phyloP scores from a whole-genome alignment of 2,329 filamentous ascomycete genomes.

The Escovopsis sp. region DNA sequence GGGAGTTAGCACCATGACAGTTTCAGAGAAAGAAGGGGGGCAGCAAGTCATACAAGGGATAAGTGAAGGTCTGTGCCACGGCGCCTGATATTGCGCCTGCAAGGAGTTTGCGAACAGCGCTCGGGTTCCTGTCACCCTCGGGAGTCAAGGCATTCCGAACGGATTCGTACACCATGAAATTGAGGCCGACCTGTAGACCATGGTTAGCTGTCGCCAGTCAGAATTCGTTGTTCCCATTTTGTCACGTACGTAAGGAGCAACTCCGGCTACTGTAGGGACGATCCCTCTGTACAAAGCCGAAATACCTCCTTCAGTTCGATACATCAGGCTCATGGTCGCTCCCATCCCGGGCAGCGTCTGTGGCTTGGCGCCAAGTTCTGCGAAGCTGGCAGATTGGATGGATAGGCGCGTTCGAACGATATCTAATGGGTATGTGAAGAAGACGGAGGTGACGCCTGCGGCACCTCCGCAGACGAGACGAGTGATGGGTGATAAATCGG shows the following conservation, averaged over 20 bases:
- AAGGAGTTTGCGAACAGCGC: constrained; percentile 61
- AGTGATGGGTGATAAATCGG: constrained; percentile 55
- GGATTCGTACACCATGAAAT: constrained; percentile 97
- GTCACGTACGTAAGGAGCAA: constrained; percentile 68
- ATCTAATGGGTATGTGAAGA: constrained; percentile 88
- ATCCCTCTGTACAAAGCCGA: constrained; percentile 86
- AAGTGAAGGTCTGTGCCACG: constrained; percentile 93
- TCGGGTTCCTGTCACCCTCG: constrained; percentile 75
- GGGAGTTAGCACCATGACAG: neutral
- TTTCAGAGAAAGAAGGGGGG: no score
- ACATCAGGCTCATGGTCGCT: constrained; percentile 67
- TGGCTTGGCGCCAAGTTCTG: constrained; percentile 49
- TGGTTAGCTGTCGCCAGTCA: neutral
- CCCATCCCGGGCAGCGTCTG: constrained; percentile 83
- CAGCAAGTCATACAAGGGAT: constrained; percentile 58
- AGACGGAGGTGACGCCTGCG: constrained; percentile 90
- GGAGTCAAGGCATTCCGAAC: constrained; percentile 72
- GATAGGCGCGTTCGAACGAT: constrained; percentile 92
- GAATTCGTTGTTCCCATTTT: neutral
- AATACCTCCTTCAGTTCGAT: constrained; percentile 77
- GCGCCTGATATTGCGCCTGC: constrained; percentile 92
- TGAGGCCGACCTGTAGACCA: constrained; percentile 67
- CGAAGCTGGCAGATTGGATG: constrained; percentile 95
- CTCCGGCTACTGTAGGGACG: constrained; percentile 81
- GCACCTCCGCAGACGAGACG: constrained; percentile 80